Evolutionary conservation across 2,329 filamentous ascomycete species (phyloP).

Genomic region (Pestalotiopsis sp.): DNA sequence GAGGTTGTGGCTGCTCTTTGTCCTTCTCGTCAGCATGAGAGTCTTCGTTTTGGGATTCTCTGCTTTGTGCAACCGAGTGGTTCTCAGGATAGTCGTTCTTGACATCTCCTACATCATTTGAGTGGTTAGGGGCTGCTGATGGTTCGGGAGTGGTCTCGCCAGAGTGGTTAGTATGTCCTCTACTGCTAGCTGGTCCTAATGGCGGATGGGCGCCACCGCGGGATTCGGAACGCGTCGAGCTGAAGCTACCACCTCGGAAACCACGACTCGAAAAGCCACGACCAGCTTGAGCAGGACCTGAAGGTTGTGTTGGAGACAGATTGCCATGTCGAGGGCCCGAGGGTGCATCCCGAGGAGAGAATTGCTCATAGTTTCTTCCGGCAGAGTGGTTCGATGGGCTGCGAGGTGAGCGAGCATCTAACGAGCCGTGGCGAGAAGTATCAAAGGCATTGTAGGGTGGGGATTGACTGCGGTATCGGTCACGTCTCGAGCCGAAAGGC

Average conservation of each 20-base stretch:
- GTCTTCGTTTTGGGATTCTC: slow-evolving; percentile 47
- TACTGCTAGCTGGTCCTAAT: slow-evolving; percentile 16
- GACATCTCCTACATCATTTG: slow-evolving; percentile 23
- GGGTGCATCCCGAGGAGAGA: slow-evolving; percentile 43
- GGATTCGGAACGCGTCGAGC: slow-evolving; percentile 47
- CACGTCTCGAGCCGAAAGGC: slow-evolving; percentile 37
- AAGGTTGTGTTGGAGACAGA: slow-evolving; percentile 54
- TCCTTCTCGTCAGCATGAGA: slow-evolving; percentile 49
- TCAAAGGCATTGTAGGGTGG: slow-evolving; percentile 56
- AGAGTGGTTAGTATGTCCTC: slow-evolving; percentile 25
- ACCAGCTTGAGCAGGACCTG: slow-evolving; percentile 57
- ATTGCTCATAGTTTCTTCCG: slow-evolving; percentile 47
- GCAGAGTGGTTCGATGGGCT: slow-evolving; percentile 49
- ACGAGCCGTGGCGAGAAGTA: slow-evolving; percentile 58
- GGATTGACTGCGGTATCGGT: slow-evolving; percentile 43
- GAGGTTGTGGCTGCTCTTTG: slow-evolving; percentile 54
- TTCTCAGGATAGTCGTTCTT: slow-evolving; percentile 12
- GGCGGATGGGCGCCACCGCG: slow-evolving; percentile 41
- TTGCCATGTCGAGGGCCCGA: slow-evolving; percentile 57
- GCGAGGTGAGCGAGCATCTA: slow-evolving; percentile 61
- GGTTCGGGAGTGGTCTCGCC: slow-evolving; percentile 33
- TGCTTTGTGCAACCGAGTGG: neutral
- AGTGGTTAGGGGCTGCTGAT: slow-evolving; percentile 22
- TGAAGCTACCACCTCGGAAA: slow-evolving; percentile 61
- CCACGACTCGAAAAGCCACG: slow-evolving; percentile 48